Evolutionary conservation across 129 eudicot species (phyloP), one percentile per base, ranked within the genome.

Genomic region (Chrysanthemum makinoi): DNA sequence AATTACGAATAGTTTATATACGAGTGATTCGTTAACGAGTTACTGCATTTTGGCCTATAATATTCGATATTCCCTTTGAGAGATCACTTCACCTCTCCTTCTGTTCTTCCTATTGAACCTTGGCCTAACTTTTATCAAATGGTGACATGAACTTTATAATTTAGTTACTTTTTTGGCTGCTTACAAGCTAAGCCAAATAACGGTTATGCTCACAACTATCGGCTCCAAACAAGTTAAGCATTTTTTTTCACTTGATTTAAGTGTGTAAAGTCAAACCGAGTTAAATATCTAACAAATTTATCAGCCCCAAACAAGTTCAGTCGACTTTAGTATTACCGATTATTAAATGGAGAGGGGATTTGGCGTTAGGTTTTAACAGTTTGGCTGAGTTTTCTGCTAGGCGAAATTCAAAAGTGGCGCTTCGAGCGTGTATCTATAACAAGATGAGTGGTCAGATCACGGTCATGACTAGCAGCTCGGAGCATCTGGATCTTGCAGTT

Each of bases 391-490:
- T 95, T 76, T 77, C 96, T 3, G 67, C 88, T 49, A 97, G 99
- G 6, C 80, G 99, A 33, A 81, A 73, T 55, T 86, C 97, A 2
- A 95, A 95, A 74, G 96, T 90, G 80, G 87, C 91, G 39, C 83
- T 95, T 76, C 81, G 89, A 26, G 96, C 92, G 0, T 89, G 89
- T 9, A 79, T 95, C 16, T 86, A 95, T 51, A 86, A 88, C 51
- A 88, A 90, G 83, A 75, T 80, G 62, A 95, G 96, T 6, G 99
- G 99, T 18, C 97, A 90, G 82, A 65, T 95, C 15, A 82, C 86
- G 8, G 94, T 95, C 64, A 88, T 81, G 76, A 95, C 97, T 8
- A 95, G 99, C 85, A 95, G 96, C 73, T 90, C 99, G 1, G 99
- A 95, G 3, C 87, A 88, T 81, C 83, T 90, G 35, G 73, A 84